Conservation (phyloP, 148 eudicot genomes). For the Vaccinium vitisidaea region DNA sequence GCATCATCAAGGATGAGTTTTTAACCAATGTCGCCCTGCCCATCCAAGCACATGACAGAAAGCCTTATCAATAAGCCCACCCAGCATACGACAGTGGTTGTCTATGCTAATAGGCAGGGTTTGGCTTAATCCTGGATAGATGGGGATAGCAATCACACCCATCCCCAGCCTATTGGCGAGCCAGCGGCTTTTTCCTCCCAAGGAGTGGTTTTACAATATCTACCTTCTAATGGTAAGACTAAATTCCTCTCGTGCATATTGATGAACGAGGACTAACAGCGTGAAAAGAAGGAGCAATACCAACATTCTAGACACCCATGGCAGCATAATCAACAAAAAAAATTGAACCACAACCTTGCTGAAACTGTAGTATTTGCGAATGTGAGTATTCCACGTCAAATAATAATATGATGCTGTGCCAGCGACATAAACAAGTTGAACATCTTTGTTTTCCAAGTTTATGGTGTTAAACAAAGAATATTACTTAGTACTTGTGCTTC, state of each 20-base stretch:
- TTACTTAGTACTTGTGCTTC: not conserved
- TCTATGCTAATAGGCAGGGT: not conserved
- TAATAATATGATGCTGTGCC: not conserved
- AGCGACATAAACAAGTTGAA: slow-evolving; percentile 1
- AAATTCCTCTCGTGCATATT: not conserved
- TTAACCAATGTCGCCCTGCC: not conserved
- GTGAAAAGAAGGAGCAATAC: not conserved
- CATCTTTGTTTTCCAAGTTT: not conserved
- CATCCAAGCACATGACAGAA: not conserved
- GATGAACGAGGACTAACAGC: not conserved
- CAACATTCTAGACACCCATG: not conserved
- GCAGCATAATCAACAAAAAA: not conserved
- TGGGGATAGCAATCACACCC: not conserved
- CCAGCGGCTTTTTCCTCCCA: not conserved
- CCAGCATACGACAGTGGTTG: not conserved
- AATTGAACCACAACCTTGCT: not conserved
- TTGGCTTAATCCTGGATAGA: not conserved
- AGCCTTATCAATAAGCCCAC: not conserved
- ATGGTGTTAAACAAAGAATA: not conserved
- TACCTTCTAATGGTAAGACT: not conserved
- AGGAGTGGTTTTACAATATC: not conserved
- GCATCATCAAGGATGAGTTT: not conserved
- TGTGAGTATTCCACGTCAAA: not conserved
- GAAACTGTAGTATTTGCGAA: not conserved
- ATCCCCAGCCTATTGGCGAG: not conserved